Evolutionary conservation across 805 yeast genomes (phyloP).

Genomic region (Cyberlindnera xylosilytica): DNA sequence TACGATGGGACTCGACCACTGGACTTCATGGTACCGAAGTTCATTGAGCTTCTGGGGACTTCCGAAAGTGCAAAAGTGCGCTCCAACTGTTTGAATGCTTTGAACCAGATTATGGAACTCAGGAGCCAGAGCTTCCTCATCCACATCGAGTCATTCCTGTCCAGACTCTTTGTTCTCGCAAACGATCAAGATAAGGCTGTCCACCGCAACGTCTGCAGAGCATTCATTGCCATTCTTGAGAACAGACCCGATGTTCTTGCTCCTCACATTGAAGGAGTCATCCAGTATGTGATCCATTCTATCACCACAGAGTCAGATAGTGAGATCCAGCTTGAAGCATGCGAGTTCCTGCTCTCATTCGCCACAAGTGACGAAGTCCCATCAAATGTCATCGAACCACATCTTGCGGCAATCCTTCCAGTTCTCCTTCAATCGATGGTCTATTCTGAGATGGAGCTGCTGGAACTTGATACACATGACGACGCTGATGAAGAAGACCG

Average conservation of each 20-base stretch:
- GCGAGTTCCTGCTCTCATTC: conserved; percentile 81
- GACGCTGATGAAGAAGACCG: conserved; percentile 77
- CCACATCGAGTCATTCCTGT: conserved; percentile 64
- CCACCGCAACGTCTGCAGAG: conserved; percentile 70
- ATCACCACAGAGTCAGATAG: conserved; percentile 57
- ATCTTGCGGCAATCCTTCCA: conserved; percentile 67
- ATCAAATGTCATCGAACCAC: conserved; percentile 49
- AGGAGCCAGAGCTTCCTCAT: conserved; percentile 63
- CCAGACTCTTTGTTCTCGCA: conserved; percentile 67
- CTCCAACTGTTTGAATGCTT: conserved; percentile 62
- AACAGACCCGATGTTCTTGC: conserved; percentile 74
- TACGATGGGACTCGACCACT: conserved; percentile 66
- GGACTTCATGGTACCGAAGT: conserved; percentile 61
- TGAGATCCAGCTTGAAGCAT: conserved; percentile 84
- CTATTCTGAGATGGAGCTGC: conserved; percentile 77
- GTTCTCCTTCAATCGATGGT: conserved; percentile 78
- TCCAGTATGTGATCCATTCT: conserved; percentile 78
- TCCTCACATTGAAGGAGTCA: conserved; percentile 83
- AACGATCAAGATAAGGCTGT: conserved; percentile 55
- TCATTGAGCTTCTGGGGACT: conserved; percentile 46
- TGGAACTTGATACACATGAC: conserved; percentile 66
- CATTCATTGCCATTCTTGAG: conserved; percentile 70
- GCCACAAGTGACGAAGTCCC: conserved; percentile 56
- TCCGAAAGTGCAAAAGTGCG: conserved; percentile 48
- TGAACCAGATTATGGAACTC: conserved; percentile 71